Evolutionary conservation across 345 rosid species (phyloP).

Genomic region (Syzygium aqueum): DNA sequence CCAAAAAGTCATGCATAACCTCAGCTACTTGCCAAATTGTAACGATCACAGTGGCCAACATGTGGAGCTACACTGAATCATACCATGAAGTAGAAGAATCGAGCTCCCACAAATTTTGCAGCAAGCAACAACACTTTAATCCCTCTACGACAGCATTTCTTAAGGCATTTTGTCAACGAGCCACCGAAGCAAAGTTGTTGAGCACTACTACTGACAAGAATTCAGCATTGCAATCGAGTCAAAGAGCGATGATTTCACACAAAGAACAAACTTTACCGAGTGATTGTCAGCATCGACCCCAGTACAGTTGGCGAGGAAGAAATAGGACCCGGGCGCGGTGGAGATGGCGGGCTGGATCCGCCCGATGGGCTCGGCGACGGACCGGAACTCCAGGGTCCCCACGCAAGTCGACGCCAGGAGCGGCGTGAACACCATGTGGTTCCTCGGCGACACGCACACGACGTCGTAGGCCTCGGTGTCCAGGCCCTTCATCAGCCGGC

Average conservation of each 20-base stretch:
- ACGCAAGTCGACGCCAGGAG: slow-evolving; percentile 94
- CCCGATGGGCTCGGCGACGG: slow-evolving; percentile 79
- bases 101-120: neutral
- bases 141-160: neutral
- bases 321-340: slow-evolving; percentile 57
- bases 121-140: neutral
- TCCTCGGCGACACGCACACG: slow-evolving; percentile 79
- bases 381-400: slow-evolving; percentile 90
- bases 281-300: slow-evolving; percentile 49
- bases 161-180: neutral
- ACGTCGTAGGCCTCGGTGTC: slow-evolving; percentile 67
- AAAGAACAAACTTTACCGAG: slow-evolving; percentile 20
- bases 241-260: neutral
- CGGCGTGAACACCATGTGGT: slow-evolving; percentile 93
- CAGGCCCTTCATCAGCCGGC: slow-evolving; percentile 72
- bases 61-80: neutral
- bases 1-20: neutral
- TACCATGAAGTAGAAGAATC: neutral
- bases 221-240: neutral
- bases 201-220: neutral
- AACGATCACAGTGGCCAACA: neutral
- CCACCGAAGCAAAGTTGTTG: neutral
- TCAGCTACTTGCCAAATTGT: neutral
- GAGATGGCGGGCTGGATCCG: slow-evolving; percentile 90
- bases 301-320: slow-evolving; percentile 65